phyloP scores from a whole-genome alignment of 2,329 filamentous ascomycete genomes.

The Fusarium musae region DNA sequence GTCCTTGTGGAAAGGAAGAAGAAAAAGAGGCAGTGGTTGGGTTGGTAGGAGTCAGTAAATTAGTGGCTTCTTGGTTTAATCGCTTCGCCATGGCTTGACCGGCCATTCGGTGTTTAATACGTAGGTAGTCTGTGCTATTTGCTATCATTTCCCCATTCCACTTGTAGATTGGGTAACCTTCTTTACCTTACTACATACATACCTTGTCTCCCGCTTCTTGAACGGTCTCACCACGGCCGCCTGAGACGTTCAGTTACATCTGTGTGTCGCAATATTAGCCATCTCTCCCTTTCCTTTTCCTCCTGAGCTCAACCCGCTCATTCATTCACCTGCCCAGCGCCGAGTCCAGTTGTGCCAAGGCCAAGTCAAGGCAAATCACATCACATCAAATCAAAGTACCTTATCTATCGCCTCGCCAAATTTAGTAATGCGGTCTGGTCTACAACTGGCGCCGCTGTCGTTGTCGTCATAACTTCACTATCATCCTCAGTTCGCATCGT shows the following conservation, averaged over 20 bases:
- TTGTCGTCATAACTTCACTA: conserved; percentile 27
- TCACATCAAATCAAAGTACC: neutral
- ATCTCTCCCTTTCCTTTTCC: conserved; percentile 1
- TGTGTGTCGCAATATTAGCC: neutral
- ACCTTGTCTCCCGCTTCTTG: neutral
- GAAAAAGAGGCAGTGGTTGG: neutral
- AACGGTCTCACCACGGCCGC: conserved; percentile 5
- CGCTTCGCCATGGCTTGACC: neutral
- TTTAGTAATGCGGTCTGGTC: conserved; percentile 16
- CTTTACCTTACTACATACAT: neutral
- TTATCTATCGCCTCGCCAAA: neutral
- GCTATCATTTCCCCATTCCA: neutral
- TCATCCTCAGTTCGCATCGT: neutral
- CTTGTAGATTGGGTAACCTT: neutral
- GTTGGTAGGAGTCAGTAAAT: neutral
- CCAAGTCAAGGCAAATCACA: neutral
- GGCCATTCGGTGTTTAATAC: neutral
- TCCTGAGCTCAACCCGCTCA: neutral
- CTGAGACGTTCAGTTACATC: conserved; percentile 6
- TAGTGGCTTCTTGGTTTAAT: neutral
- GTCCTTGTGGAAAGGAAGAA: conserved; percentile 1
- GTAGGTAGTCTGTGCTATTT: neutral
- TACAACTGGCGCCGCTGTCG: neutral
- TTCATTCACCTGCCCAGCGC: neutral
- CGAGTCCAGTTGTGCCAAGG: neutral